Percentiles rank a stretch among this genome's conserved stretches.
These are phyloP conservation scores for Cytospora schulzeri DNA, from an alignment of 2,329 filamentous ascomycete genomes.

Conservation along the genomic window DNA sequence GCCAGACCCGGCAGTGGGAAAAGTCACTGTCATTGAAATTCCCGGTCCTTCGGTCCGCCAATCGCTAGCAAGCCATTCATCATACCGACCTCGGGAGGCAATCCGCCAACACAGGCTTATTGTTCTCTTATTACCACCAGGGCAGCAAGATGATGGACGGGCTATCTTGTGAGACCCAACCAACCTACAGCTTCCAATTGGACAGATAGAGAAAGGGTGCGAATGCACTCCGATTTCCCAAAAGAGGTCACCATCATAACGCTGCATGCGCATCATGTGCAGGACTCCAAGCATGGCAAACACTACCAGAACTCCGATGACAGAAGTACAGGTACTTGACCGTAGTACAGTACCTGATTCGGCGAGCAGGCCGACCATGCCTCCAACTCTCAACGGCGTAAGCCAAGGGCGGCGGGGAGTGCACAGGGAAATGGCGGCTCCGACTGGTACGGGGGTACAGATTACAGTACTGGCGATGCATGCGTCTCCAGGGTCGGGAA, in stretches of 20 bases:
- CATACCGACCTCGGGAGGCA: constrained; percentile 6
- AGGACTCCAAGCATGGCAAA: constrained; percentile 8
- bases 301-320: background rate
- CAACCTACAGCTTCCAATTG: background rate
- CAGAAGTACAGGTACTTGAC: background rate
- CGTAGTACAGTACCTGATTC: constrained; percentile 5
- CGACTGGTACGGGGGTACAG: constrained; percentile 4
- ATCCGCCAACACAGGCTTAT: background rate
- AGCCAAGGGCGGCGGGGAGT: constrained; percentile 14
- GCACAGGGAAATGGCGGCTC: constrained; percentile 16
- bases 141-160: background rate
- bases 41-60: constrained; percentile 26
- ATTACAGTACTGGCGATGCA: constrained; percentile 11
- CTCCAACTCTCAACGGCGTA: constrained; percentile 15
- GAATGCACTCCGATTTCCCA: background rate
- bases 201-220: background rate
- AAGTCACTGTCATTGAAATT: constrained; percentile 24
- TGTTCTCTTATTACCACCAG: background rate
- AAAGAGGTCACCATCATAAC: constrained; percentile 2
- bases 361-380: constrained; percentile 17
- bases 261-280: constrained; percentile 10
- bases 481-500: constrained; percentile 8
- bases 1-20: constrained; percentile 24
- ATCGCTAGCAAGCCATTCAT: constrained; percentile 25
- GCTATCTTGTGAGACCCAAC: background rate